These are phyloP conservation scores for Phytophthora pseudosyringae DNA, from an alignment of 352 stramenopile genomes.

Conservation along the genomic window DNA sequence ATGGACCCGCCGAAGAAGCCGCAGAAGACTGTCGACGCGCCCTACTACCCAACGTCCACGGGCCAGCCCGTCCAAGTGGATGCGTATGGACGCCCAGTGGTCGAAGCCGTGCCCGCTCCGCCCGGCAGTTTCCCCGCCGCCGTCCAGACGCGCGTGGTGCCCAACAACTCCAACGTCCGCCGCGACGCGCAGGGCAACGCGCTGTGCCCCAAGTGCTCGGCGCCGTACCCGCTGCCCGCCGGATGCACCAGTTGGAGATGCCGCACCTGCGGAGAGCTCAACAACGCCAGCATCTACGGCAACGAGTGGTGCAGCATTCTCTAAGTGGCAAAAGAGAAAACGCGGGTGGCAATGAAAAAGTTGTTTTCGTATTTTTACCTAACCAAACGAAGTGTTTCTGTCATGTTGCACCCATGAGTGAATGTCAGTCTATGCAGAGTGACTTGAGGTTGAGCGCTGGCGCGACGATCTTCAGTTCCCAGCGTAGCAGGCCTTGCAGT, in stretches of 20 bases:
- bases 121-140: conserved; percentile 16
- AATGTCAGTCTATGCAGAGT: conserved; percentile 2
- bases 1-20: conserved; percentile 41
- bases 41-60: conserved; percentile 30
- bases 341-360: background rate
- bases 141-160: conserved; percentile 41
- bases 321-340: conserved; percentile 24
- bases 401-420: background rate
- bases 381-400: background rate
- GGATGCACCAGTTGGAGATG: conserved; percentile 81
- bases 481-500: conserved; percentile 38
- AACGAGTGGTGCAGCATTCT: conserved; percentile 75
- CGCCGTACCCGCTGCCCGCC: conserved; percentile 70
- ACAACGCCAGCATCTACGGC: conserved; percentile 81
- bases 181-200: conserved; percentile 72
- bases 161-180: conserved; percentile 76
- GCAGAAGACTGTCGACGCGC: conserved; percentile 30
- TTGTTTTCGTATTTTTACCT: background rate
- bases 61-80: conserved; percentile 52
- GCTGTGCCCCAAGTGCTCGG: conserved; percentile 75
- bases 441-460: conserved; percentile 22
- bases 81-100: conserved; percentile 54
- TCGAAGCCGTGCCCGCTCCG: conserved; percentile 43
- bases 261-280: conserved; percentile 73
- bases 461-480: conserved; percentile 38